Base-by-base conservation (phyloP, 2,329 filamentous ascomycete species). In the Aspergillus nomiae region DNA sequence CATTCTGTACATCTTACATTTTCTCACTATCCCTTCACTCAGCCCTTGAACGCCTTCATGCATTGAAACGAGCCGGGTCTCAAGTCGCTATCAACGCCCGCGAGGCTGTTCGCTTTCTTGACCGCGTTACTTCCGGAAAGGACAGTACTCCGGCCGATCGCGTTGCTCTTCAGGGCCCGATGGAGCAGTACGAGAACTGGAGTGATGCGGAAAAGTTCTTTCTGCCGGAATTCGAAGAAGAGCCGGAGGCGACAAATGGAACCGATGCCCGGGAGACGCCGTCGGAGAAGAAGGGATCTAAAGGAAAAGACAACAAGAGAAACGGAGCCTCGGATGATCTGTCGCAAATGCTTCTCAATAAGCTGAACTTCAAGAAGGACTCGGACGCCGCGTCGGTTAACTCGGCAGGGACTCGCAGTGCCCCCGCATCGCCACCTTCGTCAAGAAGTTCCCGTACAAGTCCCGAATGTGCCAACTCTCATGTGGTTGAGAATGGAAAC, bases 91-190 rank as follows among this genome's bases (percentile, higher is more conserved):
- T 82, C 66, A 84, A 83, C 70, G 81, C 82, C 51, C 80, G 82
- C 57, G 82, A 84, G 72, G 80, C 82, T 12, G 79, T 84, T 64
- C 82, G 82, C 61, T 84, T 82, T 67, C 82, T 84, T 68, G 82
- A 84, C 63, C 79, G 81, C 60, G 78, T 81, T 45, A 82, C 82
- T 43, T 81, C 81, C 57, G 80, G 81, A 53, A 80, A 81, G 67
- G 79, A 80, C 62, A 77, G 77, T 56, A 75, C 79, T 24, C 65
- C 77, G 11, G 71, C 80, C 63, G 77, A 81, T 50, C 76, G 80
- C 12, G 74, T 84, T 30, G 70, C 76, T 41, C 74, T 84, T 11
- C 82, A 84, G 70, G 81, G 79, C 3, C 81, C 82, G n/a, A 80
- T 78, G 71, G 82, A 84, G 65, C 78, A 82, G 64, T 84, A 81